These are phyloP conservation scores for Turnera subulata DNA, from an alignment of 345 rosid species.

Conservation along the genomic window DNA sequence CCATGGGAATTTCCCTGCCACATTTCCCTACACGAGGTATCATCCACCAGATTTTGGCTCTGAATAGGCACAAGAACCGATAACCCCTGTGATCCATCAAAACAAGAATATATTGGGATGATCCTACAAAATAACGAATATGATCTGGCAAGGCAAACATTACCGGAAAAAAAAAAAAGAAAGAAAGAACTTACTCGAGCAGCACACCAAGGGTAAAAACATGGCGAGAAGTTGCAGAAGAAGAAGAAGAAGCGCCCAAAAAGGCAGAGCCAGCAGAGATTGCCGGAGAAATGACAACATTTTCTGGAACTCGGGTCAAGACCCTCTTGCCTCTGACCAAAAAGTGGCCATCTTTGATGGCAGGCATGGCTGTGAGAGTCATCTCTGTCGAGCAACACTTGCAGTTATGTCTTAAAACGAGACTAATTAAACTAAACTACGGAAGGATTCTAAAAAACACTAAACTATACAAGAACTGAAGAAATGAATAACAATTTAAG, in stretches of 20 bases:
- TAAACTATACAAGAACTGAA: neutral
- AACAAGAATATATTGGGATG: no score
- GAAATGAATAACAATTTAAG: neutral
- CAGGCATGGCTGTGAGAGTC: slow-evolving; percentile 30
- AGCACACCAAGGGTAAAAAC: slow-evolving; percentile 60
- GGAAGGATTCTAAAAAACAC: no score
- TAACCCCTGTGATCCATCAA: slow-evolving; percentile 27
- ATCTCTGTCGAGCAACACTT: slow-evolving; percentile 15
- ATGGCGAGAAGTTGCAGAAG: slow-evolving; percentile 46
- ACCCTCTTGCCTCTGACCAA: slow-evolving; percentile 40
- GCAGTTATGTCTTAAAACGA: neutral
- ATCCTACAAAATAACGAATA: neutral
- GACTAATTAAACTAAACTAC: no score
- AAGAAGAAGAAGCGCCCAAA: slow-evolving; percentile 40
- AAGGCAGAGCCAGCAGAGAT: slow-evolving; percentile 36
- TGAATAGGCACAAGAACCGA: slow-evolving; percentile 50
- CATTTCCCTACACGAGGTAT: slow-evolving; percentile 49
- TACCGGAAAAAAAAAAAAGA: neutral
- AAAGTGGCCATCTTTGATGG: slow-evolving; percentile 38
- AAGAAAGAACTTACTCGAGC: slow-evolving; percentile 35
- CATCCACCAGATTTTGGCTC: slow-evolving; percentile 72
- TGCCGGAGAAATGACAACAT: slow-evolving; percentile 36
- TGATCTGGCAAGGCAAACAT: neutral
- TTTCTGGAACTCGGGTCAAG: slow-evolving; percentile 28
- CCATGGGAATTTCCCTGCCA: slow-evolving; percentile 45